Percentiles rank a stretch among this genome's conserved stretches.
Conservation (phyloP, 2,329 filamentous ascomycete species). For the Diaporthe helianthi region DNA sequence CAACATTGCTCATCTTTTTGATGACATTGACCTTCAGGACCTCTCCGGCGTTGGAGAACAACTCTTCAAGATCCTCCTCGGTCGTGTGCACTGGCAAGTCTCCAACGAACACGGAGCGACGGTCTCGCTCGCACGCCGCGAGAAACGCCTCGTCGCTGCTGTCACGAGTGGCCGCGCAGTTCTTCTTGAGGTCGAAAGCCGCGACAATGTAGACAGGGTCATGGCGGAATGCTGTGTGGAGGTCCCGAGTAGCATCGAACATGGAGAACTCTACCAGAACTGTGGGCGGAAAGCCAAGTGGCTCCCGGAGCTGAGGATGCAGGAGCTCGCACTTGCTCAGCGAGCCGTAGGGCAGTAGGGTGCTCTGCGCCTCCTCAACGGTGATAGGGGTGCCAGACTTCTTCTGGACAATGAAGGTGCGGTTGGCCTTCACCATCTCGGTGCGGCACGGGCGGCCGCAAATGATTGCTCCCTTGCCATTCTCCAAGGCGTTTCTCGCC, state of each 20-base stretch:
- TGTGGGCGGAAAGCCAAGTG: constrained; percentile 46
- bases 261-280: constrained; percentile 57
- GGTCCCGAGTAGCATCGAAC: constrained; percentile 59
- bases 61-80: constrained; percentile 38
- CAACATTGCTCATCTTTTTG: constrained; percentile 37
- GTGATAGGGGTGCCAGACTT: constrained; percentile 47
- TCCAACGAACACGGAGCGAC: constrained; percentile 46
- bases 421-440: constrained; percentile 69
- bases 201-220: constrained; percentile 43
- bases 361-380: constrained; percentile 50
- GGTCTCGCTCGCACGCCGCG: constrained; percentile 43
- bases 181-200: constrained; percentile 45
- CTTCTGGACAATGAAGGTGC: constrained; percentile 59
- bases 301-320: constrained; percentile 42
- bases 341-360: constrained; percentile 54
- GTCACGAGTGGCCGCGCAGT: constrained; percentile 35
- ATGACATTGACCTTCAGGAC: constrained; percentile 43
- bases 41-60: constrained; percentile 40
- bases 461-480: constrained; percentile 57
- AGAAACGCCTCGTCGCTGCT: constrained; percentile 43
- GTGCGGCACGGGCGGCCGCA: constrained; percentile 64
- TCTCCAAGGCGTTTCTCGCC: constrained; percentile 55
- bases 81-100: constrained; percentile 40
- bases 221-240: constrained; percentile 48
- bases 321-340: constrained; percentile 50